Evolutionary conservation across 345 rosid species (phyloP).

Genomic region (Eucalyptus erythrocorys): DNA sequence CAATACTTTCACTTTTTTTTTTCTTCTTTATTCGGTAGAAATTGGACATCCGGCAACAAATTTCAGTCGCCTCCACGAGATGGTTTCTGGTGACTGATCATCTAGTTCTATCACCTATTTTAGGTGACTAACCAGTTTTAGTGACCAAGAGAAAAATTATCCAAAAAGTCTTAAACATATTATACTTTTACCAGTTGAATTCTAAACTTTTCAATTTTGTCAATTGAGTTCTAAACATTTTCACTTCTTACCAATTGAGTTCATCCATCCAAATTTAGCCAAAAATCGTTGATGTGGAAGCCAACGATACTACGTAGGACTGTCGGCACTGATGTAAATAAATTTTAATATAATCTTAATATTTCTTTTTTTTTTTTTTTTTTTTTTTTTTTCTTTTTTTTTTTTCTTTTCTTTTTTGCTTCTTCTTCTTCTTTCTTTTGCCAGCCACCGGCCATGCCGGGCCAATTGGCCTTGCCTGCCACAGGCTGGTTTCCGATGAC

Average conservation of each 20-base stretch:
- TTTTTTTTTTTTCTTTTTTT: no score
- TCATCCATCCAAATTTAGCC: rapidly evolving
- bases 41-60: neutral
- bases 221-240: no score
- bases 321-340: no score
- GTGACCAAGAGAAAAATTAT: neutral
- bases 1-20: neutral
- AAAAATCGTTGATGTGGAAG: no score
- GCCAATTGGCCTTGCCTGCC: no score
- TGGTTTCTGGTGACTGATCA: neutral
- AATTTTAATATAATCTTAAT: no score
- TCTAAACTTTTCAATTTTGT: no score
- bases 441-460: rapidly evolving
- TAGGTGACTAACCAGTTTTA: neutral
- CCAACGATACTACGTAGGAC: rapidly evolving
- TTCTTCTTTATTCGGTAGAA: neutral
- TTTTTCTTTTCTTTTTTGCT: no score
- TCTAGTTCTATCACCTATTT: neutral
- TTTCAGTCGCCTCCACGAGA: neutral
- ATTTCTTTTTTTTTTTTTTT: no score
- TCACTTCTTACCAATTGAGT: no score
- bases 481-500: no score
- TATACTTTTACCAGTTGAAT: rapidly evolving
- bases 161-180: rapidly evolving
- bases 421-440: no score